These are phyloP conservation scores for Penicillium paxilli DNA, from an alignment of 495 filamentous ascomycete species.

Conservation along the genomic window DNA sequence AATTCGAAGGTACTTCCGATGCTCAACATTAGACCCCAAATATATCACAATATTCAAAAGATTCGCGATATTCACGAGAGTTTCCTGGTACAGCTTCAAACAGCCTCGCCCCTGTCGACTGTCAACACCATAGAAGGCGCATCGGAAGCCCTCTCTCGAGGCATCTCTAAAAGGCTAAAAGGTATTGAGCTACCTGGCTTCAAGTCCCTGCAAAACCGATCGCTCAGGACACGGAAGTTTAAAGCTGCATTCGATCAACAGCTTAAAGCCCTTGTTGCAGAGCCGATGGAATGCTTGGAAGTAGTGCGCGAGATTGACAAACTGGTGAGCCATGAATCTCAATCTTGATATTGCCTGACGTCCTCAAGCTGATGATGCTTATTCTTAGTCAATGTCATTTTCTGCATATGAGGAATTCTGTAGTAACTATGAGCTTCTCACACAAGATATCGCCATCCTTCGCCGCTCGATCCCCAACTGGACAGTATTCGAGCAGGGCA, in stretches of 20 bases:
- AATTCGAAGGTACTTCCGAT: conserved; percentile 35
- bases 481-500: conserved; percentile 78
- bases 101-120: conserved; percentile 30
- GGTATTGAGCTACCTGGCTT: conserved; percentile 27
- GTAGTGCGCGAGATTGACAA: conserved; percentile 77
- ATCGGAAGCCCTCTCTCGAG: conserved; percentile 20
- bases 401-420: conserved; percentile 86
- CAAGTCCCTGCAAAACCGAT: conserved; percentile 29
- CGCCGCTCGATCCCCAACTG: conserved; percentile 73
- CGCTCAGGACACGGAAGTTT: conserved; percentile 29
- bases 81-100: conserved; percentile 36
- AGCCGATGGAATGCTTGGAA: conserved; percentile 68
- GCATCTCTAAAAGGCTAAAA: conserved; percentile 21
- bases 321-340: conserved; percentile 52
- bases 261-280: conserved; percentile 53
- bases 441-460: conserved; percentile 69
- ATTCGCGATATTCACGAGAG: conserved; percentile 47
- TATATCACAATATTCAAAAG: conserved; percentile 44
- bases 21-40: conserved; percentile 34
- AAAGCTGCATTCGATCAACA: conserved; percentile 29
- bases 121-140: conserved; percentile 12
- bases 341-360: not conserved
- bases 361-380: not conserved
- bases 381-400: conserved; percentile 70
- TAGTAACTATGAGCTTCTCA: conserved; percentile 80